A percentile compares a stretch with the other conserved stretches of the same genome.
Conservation (phyloP, 163 green algal species). For the Scenedesmus sp. region DNA sequence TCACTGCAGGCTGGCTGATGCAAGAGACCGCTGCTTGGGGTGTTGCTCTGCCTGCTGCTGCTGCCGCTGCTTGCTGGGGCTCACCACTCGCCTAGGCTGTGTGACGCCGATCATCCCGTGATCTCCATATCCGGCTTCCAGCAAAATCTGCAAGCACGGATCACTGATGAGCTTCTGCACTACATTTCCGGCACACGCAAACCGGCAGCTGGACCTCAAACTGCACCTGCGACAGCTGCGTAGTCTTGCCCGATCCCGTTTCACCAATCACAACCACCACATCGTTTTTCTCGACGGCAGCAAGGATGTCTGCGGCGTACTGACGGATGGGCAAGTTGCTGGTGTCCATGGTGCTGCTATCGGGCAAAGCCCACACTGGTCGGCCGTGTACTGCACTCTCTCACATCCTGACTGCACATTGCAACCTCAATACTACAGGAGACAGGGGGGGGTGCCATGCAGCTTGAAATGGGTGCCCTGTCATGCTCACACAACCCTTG, state of each 20-base stretch:
- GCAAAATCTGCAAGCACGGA: conserved; percentile 78
- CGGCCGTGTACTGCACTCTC: background rate
- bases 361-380: background rate
- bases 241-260: conserved; percentile 93
- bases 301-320: conserved; percentile 65
- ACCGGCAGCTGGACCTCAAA: background rate
- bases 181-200: background rate
- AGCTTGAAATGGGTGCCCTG: too few relatives aligned
- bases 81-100: conserved; percentile 90
- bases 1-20: background rate
- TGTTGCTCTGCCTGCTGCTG: background rate
- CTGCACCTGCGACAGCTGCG: conserved; percentile 85
- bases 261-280: conserved; percentile 89
- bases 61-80: conserved; percentile 27
- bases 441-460: too few relatives aligned
- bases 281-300: conserved; percentile 59
- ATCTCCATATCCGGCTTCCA: conserved; percentile 77
- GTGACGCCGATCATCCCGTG: conserved; percentile 86
- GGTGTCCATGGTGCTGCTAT: conserved; percentile 30
- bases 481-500: too few relatives aligned
- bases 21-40: background rate
- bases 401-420: background rate
- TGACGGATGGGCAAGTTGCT: conserved; percentile 64
- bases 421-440: too few relatives aligned
- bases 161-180: background rate